Conservation (phyloP, 2,329 filamentous ascomycete species). For the Pseudocercospora crystallina region DNA sequence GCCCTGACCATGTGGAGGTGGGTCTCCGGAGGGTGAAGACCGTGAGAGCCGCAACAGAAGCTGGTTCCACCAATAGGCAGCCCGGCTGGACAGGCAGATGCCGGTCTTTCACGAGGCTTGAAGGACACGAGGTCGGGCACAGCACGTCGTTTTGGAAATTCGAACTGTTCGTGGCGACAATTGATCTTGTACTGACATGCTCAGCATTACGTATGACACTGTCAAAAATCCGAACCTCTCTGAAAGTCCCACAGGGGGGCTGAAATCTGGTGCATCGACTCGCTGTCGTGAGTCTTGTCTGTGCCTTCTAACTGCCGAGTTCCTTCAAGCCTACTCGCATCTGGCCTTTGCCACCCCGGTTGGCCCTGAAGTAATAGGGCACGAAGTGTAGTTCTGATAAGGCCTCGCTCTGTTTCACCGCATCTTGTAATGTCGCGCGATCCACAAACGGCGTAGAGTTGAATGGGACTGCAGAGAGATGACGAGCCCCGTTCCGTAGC, state of each 20-base stretch:
- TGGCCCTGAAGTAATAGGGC: slow-evolving; percentile 57
- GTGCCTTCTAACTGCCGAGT: background rate
- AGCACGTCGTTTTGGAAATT: no score
- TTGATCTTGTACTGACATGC: no score
- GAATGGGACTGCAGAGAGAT: background rate
- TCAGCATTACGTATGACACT: no score
- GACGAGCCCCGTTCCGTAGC: slow-evolving; percentile 23
- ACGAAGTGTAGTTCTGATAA: slow-evolving; percentile 48
- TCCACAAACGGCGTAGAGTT: slow-evolving; percentile 2
- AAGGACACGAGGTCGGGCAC: background rate
- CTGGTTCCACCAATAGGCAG: slow-evolving; percentile 1
- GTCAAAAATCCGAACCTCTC: no score
- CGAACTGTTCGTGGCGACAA: no score
- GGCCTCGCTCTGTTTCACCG: slow-evolving; percentile 1
- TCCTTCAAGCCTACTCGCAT: slow-evolving; percentile 48
- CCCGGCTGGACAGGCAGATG: background rate
- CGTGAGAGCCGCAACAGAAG: background rate
- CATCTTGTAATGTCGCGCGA: background rate
- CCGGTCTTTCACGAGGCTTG: slow-evolving; percentile 1
- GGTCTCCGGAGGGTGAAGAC: background rate
- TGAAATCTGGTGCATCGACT: no score
- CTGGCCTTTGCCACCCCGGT: slow-evolving; percentile 54
- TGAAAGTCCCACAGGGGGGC: no score
- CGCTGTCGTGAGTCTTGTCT: no score
- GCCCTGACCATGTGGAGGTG: background rate